These are phyloP conservation scores for Tylopilus subfusipes DNA, from an alignment of 768 basidiomycete species.

Conservation along the genomic window DNA sequence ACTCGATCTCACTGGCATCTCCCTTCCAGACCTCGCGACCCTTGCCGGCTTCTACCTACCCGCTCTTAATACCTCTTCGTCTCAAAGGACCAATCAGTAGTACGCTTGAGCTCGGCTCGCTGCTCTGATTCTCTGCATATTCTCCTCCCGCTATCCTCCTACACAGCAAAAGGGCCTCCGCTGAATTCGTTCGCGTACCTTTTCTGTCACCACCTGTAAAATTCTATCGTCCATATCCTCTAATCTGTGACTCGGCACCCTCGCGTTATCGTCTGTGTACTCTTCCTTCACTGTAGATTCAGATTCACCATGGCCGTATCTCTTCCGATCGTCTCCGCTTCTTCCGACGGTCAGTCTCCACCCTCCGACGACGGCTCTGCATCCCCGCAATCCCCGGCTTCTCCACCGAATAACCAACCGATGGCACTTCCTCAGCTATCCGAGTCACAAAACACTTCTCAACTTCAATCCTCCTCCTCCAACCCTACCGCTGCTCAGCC, in stretches of 20 bases:
- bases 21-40: constrained; percentile 79
- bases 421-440: constrained; percentile 34
- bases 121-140: constrained; percentile 33
- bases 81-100: constrained; percentile 41
- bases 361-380: constrained; percentile 42
- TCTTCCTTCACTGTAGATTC: constrained; percentile 16
- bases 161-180: constrained; percentile 34
- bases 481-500: constrained; percentile 35
- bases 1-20: not conserved
- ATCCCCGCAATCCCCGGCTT: constrained; percentile 48
- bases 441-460: constrained; percentile 21
- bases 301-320: constrained; percentile 34
- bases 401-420: constrained; percentile 35
- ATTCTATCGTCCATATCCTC: constrained; percentile 14
- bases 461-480: constrained; percentile 22
- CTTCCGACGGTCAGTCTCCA: constrained; percentile 38
- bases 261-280: constrained; percentile 8
- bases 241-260: constrained; percentile 14
- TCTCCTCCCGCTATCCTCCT: constrained; percentile 4
- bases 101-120: constrained; percentile 76
- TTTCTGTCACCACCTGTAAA: constrained; percentile 26
- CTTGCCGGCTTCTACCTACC: constrained; percentile 76
- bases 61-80: constrained; percentile 36
- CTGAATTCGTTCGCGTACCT: constrained; percentile 48
- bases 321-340: constrained; percentile 37